Conservation (phyloP, 2,329 filamentous ascomycete species). For the Aspergillus tanneri region DNA sequence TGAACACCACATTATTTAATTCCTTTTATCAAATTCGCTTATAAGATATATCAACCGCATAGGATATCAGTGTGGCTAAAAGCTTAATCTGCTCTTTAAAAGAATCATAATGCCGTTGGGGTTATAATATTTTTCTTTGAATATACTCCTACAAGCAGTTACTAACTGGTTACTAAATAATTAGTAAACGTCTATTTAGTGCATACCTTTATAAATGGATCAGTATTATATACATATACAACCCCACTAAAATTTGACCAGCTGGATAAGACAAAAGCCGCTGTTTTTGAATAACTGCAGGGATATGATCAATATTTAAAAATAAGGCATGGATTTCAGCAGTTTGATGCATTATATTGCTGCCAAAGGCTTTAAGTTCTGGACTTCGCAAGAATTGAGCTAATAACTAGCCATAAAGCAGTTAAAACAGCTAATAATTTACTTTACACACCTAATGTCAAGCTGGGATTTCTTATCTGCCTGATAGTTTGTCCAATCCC, state of each 20-base stretch:
- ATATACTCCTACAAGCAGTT: neutral
- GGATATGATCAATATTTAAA: conserved; percentile 8
- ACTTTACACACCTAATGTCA: no score
- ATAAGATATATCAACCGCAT: conserved; percentile 11
- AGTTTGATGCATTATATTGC: conserved; percentile 7
- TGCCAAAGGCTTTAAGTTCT: no score
- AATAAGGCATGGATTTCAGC: conserved; percentile 10
- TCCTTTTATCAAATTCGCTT: conserved; percentile 7
- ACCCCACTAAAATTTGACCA: conserved; percentile 9
- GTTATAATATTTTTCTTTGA: no score
- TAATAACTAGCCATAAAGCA: no score
- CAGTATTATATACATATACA: conserved; percentile 1
- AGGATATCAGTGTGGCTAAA: neutral
- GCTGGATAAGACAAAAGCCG: conserved; percentile 8
- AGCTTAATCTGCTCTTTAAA: conserved; percentile 10
- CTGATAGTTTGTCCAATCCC: no score
- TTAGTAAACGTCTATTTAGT: no score
- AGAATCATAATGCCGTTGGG: no score
- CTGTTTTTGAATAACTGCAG: conserved; percentile 11
- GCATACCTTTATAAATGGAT: no score
- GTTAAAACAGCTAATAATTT: no score
- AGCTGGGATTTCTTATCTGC: no score
- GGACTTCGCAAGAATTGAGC: no score
- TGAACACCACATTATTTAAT: conserved; percentile 13
- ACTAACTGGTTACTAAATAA: no score